Conservation (phyloP, 371 early-diverging fungal genomes). For the Modicella reniformis region DNA sequence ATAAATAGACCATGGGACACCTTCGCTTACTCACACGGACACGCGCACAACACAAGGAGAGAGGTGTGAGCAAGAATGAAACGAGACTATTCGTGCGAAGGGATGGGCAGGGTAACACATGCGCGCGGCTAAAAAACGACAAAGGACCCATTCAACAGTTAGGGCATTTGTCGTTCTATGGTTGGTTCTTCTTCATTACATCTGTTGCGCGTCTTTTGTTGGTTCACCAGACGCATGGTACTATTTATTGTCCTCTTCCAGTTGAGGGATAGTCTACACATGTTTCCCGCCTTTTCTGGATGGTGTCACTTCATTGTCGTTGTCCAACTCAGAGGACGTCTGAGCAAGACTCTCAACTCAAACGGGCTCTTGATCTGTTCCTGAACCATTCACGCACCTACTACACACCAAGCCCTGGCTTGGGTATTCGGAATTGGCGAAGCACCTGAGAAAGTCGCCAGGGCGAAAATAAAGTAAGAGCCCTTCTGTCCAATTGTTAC, state of each 20-base stretch:
- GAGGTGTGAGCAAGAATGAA: neutral
- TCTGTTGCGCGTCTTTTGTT: neutral
- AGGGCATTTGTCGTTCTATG: neutral
- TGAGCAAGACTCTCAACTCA: neutral
- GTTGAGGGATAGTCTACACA: no score
- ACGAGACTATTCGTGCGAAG: neutral
- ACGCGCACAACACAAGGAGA: neutral
- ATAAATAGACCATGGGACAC: neutral
- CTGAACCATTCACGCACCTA: neutral
- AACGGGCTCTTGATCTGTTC: neutral
- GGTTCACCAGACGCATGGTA: no score
- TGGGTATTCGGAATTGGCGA: neutral
- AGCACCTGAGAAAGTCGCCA: neutral
- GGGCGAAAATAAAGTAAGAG: no score
- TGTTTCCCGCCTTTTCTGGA: neutral
- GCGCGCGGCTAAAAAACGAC: neutral
- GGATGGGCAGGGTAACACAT: neutral
- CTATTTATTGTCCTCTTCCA: no score
- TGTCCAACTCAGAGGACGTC: no score
- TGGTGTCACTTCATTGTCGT: no score
- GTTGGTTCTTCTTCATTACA: neutral
- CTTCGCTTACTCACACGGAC: no score
- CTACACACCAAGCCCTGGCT: neutral
- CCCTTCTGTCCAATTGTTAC: no score
- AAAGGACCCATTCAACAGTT: neutral